Evolutionary conservation across 192 early-diverging fungal genomes (phyloP), one percentile per base, ranked within the genome.

Genomic region (Coemansia erecta): DNA sequence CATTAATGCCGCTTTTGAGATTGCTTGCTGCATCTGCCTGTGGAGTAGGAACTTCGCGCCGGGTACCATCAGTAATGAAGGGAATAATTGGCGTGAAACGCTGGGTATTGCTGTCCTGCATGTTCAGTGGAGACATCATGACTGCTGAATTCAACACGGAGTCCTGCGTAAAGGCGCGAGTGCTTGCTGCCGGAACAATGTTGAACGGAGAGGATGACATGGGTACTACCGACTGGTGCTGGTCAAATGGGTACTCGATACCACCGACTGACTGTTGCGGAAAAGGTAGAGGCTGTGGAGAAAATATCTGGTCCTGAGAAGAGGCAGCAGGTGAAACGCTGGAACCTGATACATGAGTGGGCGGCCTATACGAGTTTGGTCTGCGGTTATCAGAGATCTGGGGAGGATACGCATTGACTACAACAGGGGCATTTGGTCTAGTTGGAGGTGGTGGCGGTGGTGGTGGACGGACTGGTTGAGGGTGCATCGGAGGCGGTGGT

Each of bases 51-150:
- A 53, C 35, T 12, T 58, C 49, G 23, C 61, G 49, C 14, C 67
- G 43, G 1, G 60, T 54, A 0, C 73, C 73, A 47, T 76, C 53
- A 19, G 73, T 62, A 14, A 76, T 70, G 42, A 76, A 70, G 11
- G 67, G 73, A 21, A 75, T 76, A 6, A 76, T 70, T 9, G 63
- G 63, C 10, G 60, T 63, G 40, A 50, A 59, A 9, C 51, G 55
- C 31, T 47, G 60, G 31, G 48, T 52, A 14, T 51, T 24, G 17
- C 31, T 63, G 43, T 68, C 66, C 0, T 57, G 47, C 11, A 59
- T 40, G 37, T 52, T 63, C 19, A 41, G 15, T 19, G 68, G 48
- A 23, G 15, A 19, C 11, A 22, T 39, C 11, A 14, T 43, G 10
- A 15, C 8, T 6, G 52, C 31, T 18, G 21, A 13, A 21, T 19